Base-by-base conservation (phyloP, 192 early-diverging fungal genomes). In the Backusella macrospora region DNA sequence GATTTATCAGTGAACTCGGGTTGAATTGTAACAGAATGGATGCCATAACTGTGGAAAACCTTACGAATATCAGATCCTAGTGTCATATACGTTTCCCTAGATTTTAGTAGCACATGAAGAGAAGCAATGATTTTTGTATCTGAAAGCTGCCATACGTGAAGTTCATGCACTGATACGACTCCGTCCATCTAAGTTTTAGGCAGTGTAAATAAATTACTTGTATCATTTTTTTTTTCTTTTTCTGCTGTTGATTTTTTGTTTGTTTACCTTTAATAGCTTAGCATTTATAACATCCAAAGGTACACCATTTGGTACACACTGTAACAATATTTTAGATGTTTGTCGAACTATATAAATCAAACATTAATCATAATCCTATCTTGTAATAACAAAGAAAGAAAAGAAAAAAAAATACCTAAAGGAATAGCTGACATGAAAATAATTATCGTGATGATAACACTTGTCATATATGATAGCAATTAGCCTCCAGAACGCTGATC, bases 121-220 rank as follows among this genome's bases (percentile, higher is more conserved):
- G 92, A 93, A 0, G 92, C 92, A 42, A 96, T 86, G 65, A 85
- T 86, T 74, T 96, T 94, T 70, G 87, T 91, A 63, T 95, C 92
- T 40, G 91, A 93, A 72, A 98, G 81, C 78, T 94, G 90, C 95
- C 95, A 98, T 34, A 98, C 92, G 75, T 98, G 96, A 21, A 98
- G 72, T 68, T 98, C 96, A 75, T 98, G 96, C 49, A 96, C 85
- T 15, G 88, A 91, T 1, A 91, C 37, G 6, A 98, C 87, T 52
- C 86, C 88, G 5, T 84, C 84, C 21, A 92, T 85, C 76, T 81
- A 70, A n/a, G 59, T 18, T 42, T 15, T 21, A 43, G 21, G 34
- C 26, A 9, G 13, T 47, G 43, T 29, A 59, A 55, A 68, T 46
- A 46, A 46, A 29, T 21, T 68, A 34, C 15, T 26, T 68, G 42